A percentile compares a stretch with the other conserved stretches of the same genome.
These are phyloP conservation scores for Cudoniella acicularis DNA, from an alignment of 495 filamentous ascomycete species.

Conservation along the genomic window DNA sequence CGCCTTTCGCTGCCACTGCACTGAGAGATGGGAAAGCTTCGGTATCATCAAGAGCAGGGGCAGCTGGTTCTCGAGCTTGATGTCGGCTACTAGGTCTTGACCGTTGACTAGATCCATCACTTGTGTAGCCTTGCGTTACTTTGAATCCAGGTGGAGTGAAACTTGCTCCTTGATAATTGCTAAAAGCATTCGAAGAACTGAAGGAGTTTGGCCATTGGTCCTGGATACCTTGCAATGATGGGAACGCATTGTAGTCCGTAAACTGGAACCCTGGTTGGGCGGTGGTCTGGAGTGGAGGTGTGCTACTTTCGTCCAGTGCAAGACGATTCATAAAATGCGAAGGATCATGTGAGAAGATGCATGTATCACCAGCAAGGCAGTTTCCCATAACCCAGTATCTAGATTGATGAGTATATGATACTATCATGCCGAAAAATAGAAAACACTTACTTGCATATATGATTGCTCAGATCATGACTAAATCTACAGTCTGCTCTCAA, in stretches of 20 bases:
- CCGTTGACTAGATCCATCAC: constrained; percentile 61
- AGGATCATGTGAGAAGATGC: constrained; percentile 97
- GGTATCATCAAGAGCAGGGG: constrained; percentile 83
- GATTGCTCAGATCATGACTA: constrained; percentile 91
- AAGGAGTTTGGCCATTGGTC: constrained; percentile 61
- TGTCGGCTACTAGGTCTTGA: constrained; percentile 81
- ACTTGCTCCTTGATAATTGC: constrained; percentile 43
- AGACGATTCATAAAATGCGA: constrained; percentile 69
- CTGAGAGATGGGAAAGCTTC: constrained; percentile 96
- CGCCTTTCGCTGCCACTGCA: constrained; percentile 69
- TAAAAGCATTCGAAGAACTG: constrained; percentile 36
- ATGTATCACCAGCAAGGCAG: constrained; percentile 90
- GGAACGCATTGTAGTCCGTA: constrained; percentile 88
- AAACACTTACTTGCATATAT: constrained; percentile 91
- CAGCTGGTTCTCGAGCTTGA: constrained; percentile 60
- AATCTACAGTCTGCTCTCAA: constrained; percentile 94
- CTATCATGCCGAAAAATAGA: constrained; percentile 3
- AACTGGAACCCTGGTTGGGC: constrained; percentile 72
- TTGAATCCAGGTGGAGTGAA: constrained; percentile 61
- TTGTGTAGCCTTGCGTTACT: constrained; percentile 41
- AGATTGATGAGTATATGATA: constrained; percentile 26
- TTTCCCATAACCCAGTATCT: constrained; percentile 98
- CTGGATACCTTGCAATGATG: constrained; percentile 58
- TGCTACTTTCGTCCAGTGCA: constrained; percentile 57
- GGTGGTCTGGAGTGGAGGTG: constrained; percentile 50